A percentile compares a stretch with the other conserved stretches of the same genome.
These are phyloP conservation scores for Marchantia polymorpha DNA, from an alignment of 225 moss, liverwort and hornwort species.

Conservation along the genomic window DNA sequence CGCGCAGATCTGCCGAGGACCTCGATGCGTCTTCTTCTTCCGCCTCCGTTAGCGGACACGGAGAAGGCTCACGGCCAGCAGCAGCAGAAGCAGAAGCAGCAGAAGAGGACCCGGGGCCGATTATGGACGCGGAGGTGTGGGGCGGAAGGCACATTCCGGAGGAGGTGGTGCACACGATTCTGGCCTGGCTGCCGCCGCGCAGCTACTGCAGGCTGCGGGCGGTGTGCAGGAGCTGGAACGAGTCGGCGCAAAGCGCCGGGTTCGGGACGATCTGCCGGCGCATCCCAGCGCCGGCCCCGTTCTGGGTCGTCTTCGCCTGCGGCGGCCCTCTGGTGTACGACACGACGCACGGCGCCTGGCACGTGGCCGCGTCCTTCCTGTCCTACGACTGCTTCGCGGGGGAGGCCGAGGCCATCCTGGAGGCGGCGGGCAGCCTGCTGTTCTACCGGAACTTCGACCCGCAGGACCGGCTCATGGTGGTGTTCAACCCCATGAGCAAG, in stretches of 20 bases:
- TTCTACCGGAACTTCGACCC: constrained; percentile 42
- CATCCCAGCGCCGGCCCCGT: constrained; percentile 27
- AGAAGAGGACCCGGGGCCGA: background rate
- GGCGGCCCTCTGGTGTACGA: constrained; percentile 38
- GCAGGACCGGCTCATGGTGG: constrained; percentile 33
- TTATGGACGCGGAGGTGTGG: constrained; percentile 33
- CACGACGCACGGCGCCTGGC: constrained; percentile 27
- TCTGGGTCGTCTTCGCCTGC: constrained; percentile 43
- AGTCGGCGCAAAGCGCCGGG: constrained; percentile 26
- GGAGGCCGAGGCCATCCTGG: constrained; percentile 44
- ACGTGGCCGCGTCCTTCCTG: constrained; percentile 38
- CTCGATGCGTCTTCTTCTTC: too few relatives aligned
- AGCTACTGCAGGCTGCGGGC: constrained; percentile 38
- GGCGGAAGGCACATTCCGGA: constrained; percentile 27
- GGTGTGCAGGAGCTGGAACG: constrained; percentile 36
- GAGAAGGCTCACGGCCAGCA: too few relatives aligned
- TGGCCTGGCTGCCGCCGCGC: constrained; percentile 37
- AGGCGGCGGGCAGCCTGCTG: constrained; percentile 37
- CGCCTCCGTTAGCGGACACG: too few relatives aligned
- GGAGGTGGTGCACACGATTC: constrained; percentile 41
- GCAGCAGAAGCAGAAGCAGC: background rate
- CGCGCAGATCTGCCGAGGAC: too few relatives aligned
- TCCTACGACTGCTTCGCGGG: constrained; percentile 32
- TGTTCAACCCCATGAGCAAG: constrained; percentile 45
- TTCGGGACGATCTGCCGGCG: constrained; percentile 28